Evolutionary conservation across 2,329 filamentous ascomycete species (phyloP).

Genomic region (Mollisia scopiformis): DNA sequence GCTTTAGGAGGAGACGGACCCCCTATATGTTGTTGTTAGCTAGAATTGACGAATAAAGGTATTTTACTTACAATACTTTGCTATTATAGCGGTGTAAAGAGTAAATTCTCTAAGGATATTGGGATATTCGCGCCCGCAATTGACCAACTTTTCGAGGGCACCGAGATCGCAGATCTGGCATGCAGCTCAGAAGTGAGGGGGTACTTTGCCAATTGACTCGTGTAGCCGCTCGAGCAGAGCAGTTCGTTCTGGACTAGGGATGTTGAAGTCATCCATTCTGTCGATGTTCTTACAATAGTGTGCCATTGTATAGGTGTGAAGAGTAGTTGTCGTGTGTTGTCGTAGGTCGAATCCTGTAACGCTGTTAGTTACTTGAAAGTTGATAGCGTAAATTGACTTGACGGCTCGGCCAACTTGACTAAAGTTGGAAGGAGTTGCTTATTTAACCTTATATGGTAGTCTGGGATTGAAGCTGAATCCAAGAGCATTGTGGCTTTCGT

Average conservation of each 20-base stretch:
- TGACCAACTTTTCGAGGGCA: slow-evolving; percentile 7
- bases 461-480: no score
- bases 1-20: slow-evolving; percentile 11
- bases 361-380: no score
- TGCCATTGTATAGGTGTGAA: no score
- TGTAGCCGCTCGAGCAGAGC: slow-evolving; percentile 19
- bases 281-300: no score
- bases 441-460: no score
- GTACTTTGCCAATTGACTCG: slow-evolving; percentile 8
- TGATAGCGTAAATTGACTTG: no score
- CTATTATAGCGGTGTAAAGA: not conserved
- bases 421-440: no score
- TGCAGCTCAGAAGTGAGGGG: slow-evolving; percentile 23
- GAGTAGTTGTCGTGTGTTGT: no score
- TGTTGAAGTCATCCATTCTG: slow-evolving; percentile 23
- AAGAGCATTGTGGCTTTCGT: no score
- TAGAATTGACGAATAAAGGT: slow-evolving; percentile 6
- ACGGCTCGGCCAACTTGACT: no score
- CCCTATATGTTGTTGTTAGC: slow-evolving; percentile 15
- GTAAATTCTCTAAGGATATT: not conserved
- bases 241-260: slow-evolving; percentile 18
- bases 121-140: not conserved
- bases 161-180: slow-evolving; percentile 18
- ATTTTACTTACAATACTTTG: slow-evolving; percentile 16
- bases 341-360: no score